A percentile compares a stretch with the other conserved stretches of the same genome.
phyloP scores from a whole-genome alignment of 306 rosid species.

The Cucumis cinereus region DNA sequence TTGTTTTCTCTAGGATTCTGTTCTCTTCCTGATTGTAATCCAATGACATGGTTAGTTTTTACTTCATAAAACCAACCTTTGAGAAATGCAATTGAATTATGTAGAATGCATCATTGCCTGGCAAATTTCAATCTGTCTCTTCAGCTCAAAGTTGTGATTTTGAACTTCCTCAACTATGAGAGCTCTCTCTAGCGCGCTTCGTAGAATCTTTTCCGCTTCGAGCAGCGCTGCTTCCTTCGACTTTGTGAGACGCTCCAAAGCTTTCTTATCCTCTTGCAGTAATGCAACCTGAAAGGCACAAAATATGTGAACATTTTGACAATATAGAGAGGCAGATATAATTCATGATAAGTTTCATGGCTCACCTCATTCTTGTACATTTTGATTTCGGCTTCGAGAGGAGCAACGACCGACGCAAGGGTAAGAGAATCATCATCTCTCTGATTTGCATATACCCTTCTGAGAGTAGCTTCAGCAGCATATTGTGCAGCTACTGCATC shows the following conservation, averaged over 20 bases:
- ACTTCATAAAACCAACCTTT: not conserved
- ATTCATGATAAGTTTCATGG: not conserved
- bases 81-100: not conserved
- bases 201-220: constrained; percentile 78
- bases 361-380: constrained; percentile 68
- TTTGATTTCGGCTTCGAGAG: constrained; percentile 88
- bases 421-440: constrained; percentile 58
- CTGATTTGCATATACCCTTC: constrained; percentile 53
- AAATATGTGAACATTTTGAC: not conserved
- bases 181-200: constrained; percentile 85
- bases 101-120: constrained; percentile 36
- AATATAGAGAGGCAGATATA: not conserved
- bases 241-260: constrained; percentile 67
- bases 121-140: constrained; percentile 95
- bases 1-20: constrained; percentile 72
- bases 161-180: constrained; percentile 96
- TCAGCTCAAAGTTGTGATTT: constrained; percentile 76
- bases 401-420: constrained; percentile 57
- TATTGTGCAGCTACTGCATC: constrained; percentile 79
- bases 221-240: constrained; percentile 79
- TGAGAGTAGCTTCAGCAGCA: constrained; percentile 82
- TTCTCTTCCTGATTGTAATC: constrained; percentile 73
- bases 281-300: constrained; percentile 36
- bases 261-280: constrained; percentile 81
- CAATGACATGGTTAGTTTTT: constrained; percentile 2